Evolutionary conservation across 2,329 filamentous ascomycete genomes (phyloP).

Genomic region (Hypoxylon rubiginosum): DNA sequence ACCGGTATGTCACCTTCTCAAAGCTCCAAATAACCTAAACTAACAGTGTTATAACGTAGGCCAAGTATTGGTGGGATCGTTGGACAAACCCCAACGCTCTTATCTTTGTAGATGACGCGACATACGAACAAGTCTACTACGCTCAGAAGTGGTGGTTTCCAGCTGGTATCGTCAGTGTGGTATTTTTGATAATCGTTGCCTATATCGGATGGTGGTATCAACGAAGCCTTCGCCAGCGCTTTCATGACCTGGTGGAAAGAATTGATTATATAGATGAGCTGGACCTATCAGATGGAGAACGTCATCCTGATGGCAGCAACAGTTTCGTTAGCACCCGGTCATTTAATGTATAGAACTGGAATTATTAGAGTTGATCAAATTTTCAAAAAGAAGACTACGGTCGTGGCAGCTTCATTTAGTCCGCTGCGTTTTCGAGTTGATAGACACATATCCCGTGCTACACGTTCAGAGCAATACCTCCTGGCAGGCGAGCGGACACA

Average conservation of each 20-base stretch:
- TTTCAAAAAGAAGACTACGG: too few species aligned
- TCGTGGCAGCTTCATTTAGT: too few species aligned
- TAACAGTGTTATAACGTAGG: neutral
- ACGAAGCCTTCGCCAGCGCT: conserved; percentile 21
- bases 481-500: too few species aligned
- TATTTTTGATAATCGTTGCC: conserved; percentile 20
- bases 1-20: conserved; percentile 6
- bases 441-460: too few species aligned
- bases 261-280: conserved; percentile 20
- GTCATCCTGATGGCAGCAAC: too few species aligned
- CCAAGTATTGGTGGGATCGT: conserved; percentile 21
- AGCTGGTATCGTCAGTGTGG: conserved; percentile 15
- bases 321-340: neutral
- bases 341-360: neutral
- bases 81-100: conserved; percentile 23
- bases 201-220: conserved; percentile 37
- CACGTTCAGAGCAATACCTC: too few species aligned
- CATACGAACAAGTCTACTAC: conserved; percentile 25
- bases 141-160: conserved; percentile 29
- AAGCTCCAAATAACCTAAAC: neutral
- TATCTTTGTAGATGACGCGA: conserved; percentile 25
- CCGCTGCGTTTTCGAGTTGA: too few species aligned
- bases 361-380: neutral
- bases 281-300: neutral
- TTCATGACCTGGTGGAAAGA: conserved; percentile 13